These are phyloP conservation scores for Nicotiana benthamiana DNA, from an alignment of 257 asterid species.

Conservation along the genomic window DNA sequence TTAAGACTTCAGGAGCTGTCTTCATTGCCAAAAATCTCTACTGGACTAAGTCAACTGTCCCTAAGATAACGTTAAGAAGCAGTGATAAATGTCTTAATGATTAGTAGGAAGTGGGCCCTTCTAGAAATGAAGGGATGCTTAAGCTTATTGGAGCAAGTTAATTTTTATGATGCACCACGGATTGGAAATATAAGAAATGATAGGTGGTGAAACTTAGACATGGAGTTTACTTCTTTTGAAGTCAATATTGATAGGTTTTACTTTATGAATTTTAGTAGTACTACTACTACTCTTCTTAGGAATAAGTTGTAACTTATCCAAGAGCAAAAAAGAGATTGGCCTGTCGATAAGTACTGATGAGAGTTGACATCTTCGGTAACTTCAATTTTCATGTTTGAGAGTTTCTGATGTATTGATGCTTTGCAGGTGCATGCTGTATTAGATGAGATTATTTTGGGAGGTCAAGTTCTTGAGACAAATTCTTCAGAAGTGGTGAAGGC, in stretches of 20 bases:
- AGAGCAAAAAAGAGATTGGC: neutral
- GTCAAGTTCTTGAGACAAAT: constrained; percentile 92
- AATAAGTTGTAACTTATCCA: neutral
- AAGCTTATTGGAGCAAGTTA: neutral
- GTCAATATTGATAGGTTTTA: neutral
- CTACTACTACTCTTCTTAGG: neutral
- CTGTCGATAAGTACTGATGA: neutral
- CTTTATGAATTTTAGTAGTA: neutral
- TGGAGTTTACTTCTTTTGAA: neutral
- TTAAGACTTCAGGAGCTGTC: neutral
- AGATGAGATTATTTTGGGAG: constrained; percentile 89
- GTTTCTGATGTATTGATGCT: neutral
- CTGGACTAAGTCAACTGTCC: neutral
- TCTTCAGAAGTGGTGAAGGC: constrained; percentile 68
- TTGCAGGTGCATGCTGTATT: constrained; percentile 78
- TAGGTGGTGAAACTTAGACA: neutral
- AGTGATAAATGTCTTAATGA: neutral
- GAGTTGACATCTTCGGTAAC: neutral
- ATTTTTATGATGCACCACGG: neutral
- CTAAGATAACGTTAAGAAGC: neutral
- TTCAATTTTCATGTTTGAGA: neutral
- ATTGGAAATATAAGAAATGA: neutral
- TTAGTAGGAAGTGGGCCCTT: neutral
- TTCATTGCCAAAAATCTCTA: neutral
- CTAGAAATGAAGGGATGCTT: neutral